Conservation (phyloP, 1,139 yeast species). For the Geotrichum reessii region DNA sequence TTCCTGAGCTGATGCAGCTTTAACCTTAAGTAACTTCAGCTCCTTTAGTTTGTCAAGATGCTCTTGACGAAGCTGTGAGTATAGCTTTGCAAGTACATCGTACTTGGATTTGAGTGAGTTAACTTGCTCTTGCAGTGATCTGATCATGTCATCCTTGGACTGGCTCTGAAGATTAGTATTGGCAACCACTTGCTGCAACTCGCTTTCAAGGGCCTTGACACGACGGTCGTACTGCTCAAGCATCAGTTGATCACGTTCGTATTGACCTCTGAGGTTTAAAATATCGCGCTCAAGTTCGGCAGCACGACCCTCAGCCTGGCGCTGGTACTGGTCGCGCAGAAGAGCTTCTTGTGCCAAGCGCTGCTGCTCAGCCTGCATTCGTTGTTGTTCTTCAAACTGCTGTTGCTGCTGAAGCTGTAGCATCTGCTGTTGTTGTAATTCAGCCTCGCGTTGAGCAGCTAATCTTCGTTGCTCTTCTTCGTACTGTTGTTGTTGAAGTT, state of each 20-base stretch:
- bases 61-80: conserved; percentile 88
- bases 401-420: conserved; percentile 56
- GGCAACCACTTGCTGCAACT: conserved; percentile 54
- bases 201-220: conserved; percentile 76
- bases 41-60: conserved; percentile 75
- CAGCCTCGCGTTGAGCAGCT: conserved; percentile 47
- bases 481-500: conserved; percentile 39
- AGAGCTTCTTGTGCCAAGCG: conserved; percentile 70
- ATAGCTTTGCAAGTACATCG: conserved; percentile 82
- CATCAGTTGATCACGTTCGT: conserved; percentile 78
- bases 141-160: conserved; percentile 70
- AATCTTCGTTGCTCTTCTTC: conserved; percentile 50
- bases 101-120: conserved; percentile 79
- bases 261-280: conserved; percentile 68
- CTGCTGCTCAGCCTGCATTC: conserved; percentile 63
- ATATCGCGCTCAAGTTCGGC: conserved; percentile 80
- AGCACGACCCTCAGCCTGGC: conserved; percentile 72
- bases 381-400: conserved; percentile 65
- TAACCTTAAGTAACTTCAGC: conserved; percentile 79
- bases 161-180: conserved; percentile 71
- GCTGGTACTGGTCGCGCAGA: conserved; percentile 62
- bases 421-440: conserved; percentile 43
- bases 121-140: conserved; percentile 68
- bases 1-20: conserved; percentile 90
- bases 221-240: conserved; percentile 84